A percentile compares a stretch with the other conserved stretches of the same genome.
These are phyloP conservation scores for Neofusicoccum kwambonambiense DNA, from an alignment of 2,329 filamentous ascomycete species.

Conservation along the genomic window DNA sequence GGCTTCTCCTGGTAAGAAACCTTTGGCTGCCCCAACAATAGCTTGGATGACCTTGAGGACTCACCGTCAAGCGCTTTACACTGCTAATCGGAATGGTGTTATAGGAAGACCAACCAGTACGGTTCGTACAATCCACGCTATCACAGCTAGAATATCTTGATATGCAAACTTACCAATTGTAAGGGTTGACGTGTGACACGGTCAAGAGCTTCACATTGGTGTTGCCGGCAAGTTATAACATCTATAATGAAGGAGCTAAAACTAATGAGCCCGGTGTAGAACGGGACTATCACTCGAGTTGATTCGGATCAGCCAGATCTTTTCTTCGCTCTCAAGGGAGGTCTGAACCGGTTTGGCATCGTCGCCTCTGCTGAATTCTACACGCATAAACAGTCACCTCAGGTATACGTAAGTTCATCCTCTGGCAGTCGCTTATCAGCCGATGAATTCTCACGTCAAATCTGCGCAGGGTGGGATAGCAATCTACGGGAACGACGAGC, in stretches of 20 bases:
- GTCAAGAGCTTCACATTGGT: constrained; percentile 1
- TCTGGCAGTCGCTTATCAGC: too few species aligned
- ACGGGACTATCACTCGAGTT: background rate
- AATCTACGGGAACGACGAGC: background rate
- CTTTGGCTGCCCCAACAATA: background rate
- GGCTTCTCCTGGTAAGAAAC: background rate
- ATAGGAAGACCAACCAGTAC: background rate
- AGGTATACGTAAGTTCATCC: background rate
- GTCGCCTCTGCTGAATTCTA: constrained; percentile 26
- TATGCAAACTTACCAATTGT: background rate
- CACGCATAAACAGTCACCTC: background rate
- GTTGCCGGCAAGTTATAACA: background rate
- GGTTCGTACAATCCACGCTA: background rate
- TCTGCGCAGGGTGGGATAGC: background rate
- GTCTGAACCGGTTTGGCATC: constrained; percentile 38
- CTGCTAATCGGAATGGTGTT: background rate
- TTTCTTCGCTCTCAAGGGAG: constrained; percentile 36
- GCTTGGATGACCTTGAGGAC: too few species aligned
- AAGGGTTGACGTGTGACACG: background rate
- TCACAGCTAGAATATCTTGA: too few species aligned
- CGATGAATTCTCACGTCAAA: background rate
- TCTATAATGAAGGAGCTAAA: too few species aligned
- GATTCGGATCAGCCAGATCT: constrained; percentile 26
- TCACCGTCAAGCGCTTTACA: too few species aligned
- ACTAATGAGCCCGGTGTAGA: background rate